Base-by-base conservation (phyloP, 768 basidiomycete genomes). In the Xanthoconium purpureum region DNA sequence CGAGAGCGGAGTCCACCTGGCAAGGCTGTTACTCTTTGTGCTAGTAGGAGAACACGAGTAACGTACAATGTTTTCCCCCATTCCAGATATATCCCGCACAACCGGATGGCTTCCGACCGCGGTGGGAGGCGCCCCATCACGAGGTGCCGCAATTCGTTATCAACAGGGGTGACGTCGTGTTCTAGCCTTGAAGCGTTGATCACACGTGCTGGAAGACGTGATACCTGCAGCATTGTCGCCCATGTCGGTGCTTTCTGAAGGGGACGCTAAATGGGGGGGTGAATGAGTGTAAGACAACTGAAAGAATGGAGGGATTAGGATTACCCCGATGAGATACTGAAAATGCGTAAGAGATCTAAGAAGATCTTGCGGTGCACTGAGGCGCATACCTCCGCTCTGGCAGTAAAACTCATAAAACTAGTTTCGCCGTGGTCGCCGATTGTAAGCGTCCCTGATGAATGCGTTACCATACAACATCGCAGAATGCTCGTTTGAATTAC, bases 1-100 rank as follows among this genome's bases (percentile, higher is more conserved):
- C 5, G 80, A 75, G 17, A 89, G 58, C 7, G 85, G 76, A 14
- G 75, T 73, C 71, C 82, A 83, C 55, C 87, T 88, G 47, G 30
- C 9, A 32, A 37, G 47, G 20, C 29, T 20, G 53, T 39, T 57
- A 54, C 11, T 15, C 24, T 39, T n/a, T 6, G 18, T 6, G 20
- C 13, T 10, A 37, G 24, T 7, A 32, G 12, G 14, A 48, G 35
- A 20, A 29, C 10, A 54, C 36, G 36, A 36, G 35, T 49, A 17
- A 73, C 82, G 64, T 60, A 87, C 85, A 85, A 63, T 67, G 75
- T 82, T 63, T 78, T 74, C 13, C 82, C 85, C 66, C 82, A 78
- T 53, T 85, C 82, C 38, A 88, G 71, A 66, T 88, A 91, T 33
- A 84, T 71, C 39, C 88, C 83, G 54, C 82, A 85, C 18, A 89